A percentile compares a stretch with the other conserved stretches of the same genome.
Conservation (phyloP, 1,139 yeast genomes). For the Scheffersomyces cryptocercus region DNA sequence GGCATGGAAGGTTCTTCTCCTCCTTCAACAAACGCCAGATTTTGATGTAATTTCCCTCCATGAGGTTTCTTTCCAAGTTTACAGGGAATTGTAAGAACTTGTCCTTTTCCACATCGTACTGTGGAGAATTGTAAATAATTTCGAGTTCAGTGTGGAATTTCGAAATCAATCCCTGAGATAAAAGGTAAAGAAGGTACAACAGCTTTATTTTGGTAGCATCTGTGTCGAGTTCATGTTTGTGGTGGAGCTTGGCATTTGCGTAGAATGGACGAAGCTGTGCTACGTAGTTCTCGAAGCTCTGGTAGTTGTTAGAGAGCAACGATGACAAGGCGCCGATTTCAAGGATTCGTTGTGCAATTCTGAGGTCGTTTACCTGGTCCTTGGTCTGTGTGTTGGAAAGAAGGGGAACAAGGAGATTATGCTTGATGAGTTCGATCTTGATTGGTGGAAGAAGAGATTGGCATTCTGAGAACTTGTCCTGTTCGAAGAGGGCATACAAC, state of each 20-base stretch:
- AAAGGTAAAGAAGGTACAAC: conserved; percentile 69
- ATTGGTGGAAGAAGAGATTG: conserved; percentile 65
- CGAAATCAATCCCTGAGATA: conserved; percentile 82
- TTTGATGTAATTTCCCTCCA: conserved; percentile 95
- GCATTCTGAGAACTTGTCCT: conserved; percentile 62
- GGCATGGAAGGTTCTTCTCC: conserved; percentile 52
- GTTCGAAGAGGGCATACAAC: conserved; percentile 62
- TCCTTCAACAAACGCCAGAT: conserved; percentile 78
- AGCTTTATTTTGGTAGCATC: conserved; percentile 74
- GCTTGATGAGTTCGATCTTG: conserved; percentile 77
- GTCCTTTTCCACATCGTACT: conserved; percentile 47
- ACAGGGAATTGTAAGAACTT: conserved; percentile 79
- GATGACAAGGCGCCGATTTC: conserved; percentile 86
- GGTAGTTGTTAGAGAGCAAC: conserved; percentile 63
- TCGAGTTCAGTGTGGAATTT: conserved; percentile 90
- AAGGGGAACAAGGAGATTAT: conserved; percentile 75
- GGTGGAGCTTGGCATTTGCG: conserved; percentile 47
- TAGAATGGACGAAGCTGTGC: conserved; percentile 82
- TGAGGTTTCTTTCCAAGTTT: conserved; percentile 85
- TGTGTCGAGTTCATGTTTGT: conserved; percentile 46
- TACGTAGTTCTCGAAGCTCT: conserved; percentile 67
- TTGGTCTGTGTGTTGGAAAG: conserved; percentile 33
- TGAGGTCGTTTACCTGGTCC: conserved; percentile 63
- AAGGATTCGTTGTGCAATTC: conserved; percentile 75
- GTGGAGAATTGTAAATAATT: conserved; percentile 54